Conservation (phyloP, 2,329 filamentous ascomycete genomes). For the Fusarium pseudoanthophilum region DNA sequence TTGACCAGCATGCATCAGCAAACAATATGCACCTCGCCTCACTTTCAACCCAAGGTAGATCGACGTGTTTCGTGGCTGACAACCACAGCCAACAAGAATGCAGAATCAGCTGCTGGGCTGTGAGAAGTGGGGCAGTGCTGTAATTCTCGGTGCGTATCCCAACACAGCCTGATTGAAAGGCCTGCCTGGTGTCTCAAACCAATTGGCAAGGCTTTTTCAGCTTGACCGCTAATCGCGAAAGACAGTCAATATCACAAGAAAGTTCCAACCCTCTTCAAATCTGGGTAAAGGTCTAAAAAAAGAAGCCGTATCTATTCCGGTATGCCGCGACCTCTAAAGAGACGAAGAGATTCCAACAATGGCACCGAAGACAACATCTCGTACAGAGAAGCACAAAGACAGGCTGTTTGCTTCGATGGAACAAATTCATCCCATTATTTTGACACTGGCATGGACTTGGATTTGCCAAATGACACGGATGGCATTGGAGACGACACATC, state of each 20-base stretch:
- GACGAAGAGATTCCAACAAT: background rate
- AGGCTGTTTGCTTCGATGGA: accelerated
- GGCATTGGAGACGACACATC: accelerated
- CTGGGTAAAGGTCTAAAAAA: too few species aligned
- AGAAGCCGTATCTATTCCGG: too few species aligned
- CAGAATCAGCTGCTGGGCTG: background rate
- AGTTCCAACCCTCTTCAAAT: accelerated
- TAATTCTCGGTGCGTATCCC: accelerated
- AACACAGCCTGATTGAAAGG: background rate
- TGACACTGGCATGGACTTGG: background rate
- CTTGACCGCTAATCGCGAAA: background rate
- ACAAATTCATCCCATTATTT: accelerated
- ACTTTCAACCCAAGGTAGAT: background rate
- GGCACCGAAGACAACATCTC: accelerated
- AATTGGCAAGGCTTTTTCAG: background rate
- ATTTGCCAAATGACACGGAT: background rate
- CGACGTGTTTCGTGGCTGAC: background rate
- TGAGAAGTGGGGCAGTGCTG: background rate
- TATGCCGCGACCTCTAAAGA: background rate
- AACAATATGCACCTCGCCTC: background rate
- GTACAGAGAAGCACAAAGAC: background rate
- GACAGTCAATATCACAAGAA: accelerated
- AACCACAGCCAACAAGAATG: background rate
- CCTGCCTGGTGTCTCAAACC: accelerated
- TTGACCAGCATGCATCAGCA: accelerated